phyloP scores from a whole-genome alignment of 495 filamentous ascomycete species.

The Trichoderma asperelloides region DNA sequence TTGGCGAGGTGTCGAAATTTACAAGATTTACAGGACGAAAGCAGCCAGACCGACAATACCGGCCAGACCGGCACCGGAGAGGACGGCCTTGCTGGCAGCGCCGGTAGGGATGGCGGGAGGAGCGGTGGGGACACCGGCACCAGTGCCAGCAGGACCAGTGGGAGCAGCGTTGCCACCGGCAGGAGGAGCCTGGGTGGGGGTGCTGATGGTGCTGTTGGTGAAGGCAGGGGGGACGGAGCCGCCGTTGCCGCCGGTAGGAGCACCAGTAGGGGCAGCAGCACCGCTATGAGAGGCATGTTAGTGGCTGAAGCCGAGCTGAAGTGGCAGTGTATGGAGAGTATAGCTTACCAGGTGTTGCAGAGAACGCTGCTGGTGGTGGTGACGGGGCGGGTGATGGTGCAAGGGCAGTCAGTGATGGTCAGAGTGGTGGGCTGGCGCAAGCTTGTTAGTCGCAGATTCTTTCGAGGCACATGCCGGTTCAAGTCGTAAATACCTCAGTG shows the following conservation, averaged over 20 bases:
- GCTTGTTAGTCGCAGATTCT: slow-evolving; percentile 10
- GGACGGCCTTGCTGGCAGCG: slow-evolving; percentile 55
- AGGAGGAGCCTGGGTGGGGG: slow-evolving; percentile 15
- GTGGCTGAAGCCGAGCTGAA: no score
- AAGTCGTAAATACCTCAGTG: slow-evolving; percentile 43
- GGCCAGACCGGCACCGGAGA: slow-evolving; percentile 63
- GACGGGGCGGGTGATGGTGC: slow-evolving; percentile 67
- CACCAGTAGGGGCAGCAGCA: slow-evolving; percentile 2
- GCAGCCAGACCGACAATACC: slow-evolving; percentile 67
- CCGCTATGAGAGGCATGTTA: slow-evolving; percentile 14
- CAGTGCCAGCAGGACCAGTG: slow-evolving; percentile 2
- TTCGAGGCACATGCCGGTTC: neutral
- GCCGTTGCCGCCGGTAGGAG: slow-evolving; percentile 11
- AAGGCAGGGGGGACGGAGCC: slow-evolving; percentile 9
- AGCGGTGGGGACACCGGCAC: slow-evolving; percentile 15
- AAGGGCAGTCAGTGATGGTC: slow-evolving; percentile 71
- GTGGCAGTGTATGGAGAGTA: no score
- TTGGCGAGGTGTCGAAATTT: slow-evolving; percentile 13
- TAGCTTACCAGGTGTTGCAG: slow-evolving; percentile 57
- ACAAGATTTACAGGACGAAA: slow-evolving; percentile 59
- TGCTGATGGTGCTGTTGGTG: slow-evolving; percentile 21
- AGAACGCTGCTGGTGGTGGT: slow-evolving; percentile 51
- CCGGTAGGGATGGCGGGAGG: slow-evolving; percentile 41
- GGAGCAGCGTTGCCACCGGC: neutral
- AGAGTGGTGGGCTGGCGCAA: slow-evolving; percentile 55